Evolutionary conservation across 331 rosid species (phyloP).

Genomic region (Rhamnella rubrinervis): DNA sequence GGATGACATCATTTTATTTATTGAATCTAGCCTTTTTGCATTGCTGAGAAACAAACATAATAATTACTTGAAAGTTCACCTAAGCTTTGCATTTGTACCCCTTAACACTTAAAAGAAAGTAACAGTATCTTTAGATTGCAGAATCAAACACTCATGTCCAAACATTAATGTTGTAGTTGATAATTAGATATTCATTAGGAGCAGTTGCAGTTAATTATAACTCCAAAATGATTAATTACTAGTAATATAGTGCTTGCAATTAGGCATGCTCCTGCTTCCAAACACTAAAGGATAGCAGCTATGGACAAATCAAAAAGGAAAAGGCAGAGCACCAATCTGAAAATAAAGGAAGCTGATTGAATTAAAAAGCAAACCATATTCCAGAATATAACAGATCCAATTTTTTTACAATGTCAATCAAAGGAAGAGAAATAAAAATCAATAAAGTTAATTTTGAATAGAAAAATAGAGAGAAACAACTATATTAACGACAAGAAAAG

Average conservation of each 20-base stretch:
- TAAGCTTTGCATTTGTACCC: background rate
- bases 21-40: conserved; percentile 60
- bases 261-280: background rate
- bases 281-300: background rate
- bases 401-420: background rate
- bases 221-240: background rate
- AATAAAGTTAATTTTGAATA: background rate
- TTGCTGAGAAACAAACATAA: conserved; percentile 42
- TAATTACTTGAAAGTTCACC: background rate
- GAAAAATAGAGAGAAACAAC: background rate
- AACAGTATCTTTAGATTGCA: too few species aligned
- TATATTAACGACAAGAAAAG: background rate
- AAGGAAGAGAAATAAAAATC: background rate
- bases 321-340: too few species aligned
- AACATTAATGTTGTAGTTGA: background rate
- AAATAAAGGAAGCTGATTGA: too few species aligned
- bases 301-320: too few species aligned
- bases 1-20: conserved; percentile 60
- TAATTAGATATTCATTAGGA: background rate
- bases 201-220: background rate
- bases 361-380: too few species aligned
- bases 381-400: too few species aligned
- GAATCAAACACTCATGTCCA: background rate
- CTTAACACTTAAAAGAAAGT: too few species aligned
- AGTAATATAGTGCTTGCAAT: background rate